phyloP scores from a whole-genome alignment of 768 basidiomycete genomes.

The Ramaria sp. region DNA sequence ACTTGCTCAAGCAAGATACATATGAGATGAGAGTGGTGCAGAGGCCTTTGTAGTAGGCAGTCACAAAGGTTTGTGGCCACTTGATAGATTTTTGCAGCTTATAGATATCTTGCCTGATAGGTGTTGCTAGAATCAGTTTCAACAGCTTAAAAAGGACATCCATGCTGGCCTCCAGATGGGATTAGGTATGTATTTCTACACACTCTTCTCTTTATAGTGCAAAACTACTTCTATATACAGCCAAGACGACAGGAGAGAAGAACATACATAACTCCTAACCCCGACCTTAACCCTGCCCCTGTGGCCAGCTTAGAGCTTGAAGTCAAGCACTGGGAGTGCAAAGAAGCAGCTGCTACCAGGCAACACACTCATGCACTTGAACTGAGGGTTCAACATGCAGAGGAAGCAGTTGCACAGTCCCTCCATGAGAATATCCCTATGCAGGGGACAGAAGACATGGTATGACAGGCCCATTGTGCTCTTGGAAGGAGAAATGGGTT shows the following conservation, averaged over 20 bases:
- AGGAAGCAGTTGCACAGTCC: too few species aligned
- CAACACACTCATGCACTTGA: too few species aligned
- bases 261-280: not conserved
- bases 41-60: not conserved
- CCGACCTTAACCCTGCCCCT: too few species aligned
- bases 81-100: not conserved
- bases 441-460: too few species aligned
- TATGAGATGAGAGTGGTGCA: not conserved
- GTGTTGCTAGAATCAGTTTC: not conserved
- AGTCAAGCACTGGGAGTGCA: too few species aligned
- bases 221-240: not conserved
- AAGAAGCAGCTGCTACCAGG: too few species aligned
- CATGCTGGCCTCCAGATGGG: not conserved
- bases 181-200: not conserved
- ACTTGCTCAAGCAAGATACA: not conserved
- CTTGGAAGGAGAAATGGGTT: too few species aligned
- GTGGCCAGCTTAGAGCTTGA: too few species aligned
- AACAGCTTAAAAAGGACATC: not conserved
- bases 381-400: too few species aligned
- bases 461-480: too few species aligned
- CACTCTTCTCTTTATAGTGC: not conserved
- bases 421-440: too few species aligned
- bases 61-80: not conserved
- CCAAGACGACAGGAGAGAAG: not conserved
- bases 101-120: not conserved